Percentiles rank a stretch among this genome's conserved stretches.
Conservation (phyloP, 2,329 filamentous ascomycete genomes). For the Fusarium verrucosum region DNA sequence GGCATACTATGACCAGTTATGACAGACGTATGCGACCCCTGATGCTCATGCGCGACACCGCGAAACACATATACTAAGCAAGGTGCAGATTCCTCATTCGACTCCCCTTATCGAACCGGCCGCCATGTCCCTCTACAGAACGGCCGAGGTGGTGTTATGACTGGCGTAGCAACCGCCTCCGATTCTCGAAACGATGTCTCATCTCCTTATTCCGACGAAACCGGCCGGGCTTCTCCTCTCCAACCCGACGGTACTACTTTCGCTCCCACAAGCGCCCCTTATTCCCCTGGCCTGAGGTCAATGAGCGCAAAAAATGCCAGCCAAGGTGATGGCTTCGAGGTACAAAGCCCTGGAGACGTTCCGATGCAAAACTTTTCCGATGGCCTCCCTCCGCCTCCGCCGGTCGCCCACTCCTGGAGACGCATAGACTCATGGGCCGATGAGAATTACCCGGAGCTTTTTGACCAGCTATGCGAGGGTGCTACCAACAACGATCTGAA, state of each 20-base stretch:
- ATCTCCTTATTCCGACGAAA: slow-evolving; percentile 80
- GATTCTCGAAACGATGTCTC: slow-evolving; percentile 89
- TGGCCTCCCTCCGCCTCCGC: slow-evolving; percentile 87
- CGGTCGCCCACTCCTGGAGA: slow-evolving; percentile 88
- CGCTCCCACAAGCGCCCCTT: slow-evolving; percentile 73
- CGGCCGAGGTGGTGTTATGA: slow-evolving; percentile 82
- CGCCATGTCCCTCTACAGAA: slow-evolving; percentile 89
- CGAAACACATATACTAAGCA: slow-evolving; percentile 27
- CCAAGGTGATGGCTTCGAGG: slow-evolving; percentile 73
- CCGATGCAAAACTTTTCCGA: slow-evolving; percentile 97
- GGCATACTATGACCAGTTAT: slow-evolving; percentile 87
- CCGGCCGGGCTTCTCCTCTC: slow-evolving; percentile 62
- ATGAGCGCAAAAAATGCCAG: slow-evolving; percentile 72
- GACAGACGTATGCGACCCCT: slow-evolving; percentile 66
- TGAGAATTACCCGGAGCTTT: slow-evolving; percentile 93
- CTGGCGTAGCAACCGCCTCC: slow-evolving; percentile 86
- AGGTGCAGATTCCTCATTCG: slow-evolving; percentile 81
- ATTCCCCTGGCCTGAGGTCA: slow-evolving; percentile 91
- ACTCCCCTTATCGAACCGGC: slow-evolving; percentile 92
- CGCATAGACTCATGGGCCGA: slow-evolving; percentile 95
- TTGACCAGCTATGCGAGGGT: slow-evolving; percentile 90
- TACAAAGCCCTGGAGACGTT: slow-evolving; percentile 81
- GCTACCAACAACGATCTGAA: slow-evolving; percentile 95
- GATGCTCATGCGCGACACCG: neutral
- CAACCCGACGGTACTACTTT: slow-evolving; percentile 42